Evolutionary conservation across 805 yeast species (phyloP).

Genomic region (Kuraishia ogatae): DNA sequence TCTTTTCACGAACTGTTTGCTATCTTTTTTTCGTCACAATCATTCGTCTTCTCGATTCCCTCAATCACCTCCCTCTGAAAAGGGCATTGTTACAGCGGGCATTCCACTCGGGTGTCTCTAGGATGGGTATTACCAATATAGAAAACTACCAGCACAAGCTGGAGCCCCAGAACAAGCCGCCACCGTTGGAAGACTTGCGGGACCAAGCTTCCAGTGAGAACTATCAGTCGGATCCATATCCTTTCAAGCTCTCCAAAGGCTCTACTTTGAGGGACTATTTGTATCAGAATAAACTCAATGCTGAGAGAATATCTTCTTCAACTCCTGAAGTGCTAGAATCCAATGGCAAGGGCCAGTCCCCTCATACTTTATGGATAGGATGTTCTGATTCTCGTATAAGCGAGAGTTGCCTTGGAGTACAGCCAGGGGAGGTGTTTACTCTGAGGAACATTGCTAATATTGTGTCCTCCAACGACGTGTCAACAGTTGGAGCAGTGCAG

Average conservation of each 20-base stretch:
- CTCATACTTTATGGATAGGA: slow-evolving; percentile 90
- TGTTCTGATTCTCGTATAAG: slow-evolving; percentile 90
- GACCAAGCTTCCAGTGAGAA: background rate
- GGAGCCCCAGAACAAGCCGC: background rate
- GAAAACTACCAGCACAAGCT: slow-evolving; percentile 1
- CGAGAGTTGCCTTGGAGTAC: slow-evolving; percentile 62
- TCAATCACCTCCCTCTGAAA: background rate
- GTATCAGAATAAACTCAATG: slow-evolving; percentile 35
- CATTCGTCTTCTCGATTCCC: background rate
- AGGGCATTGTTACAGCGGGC: background rate
- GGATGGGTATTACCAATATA: slow-evolving; percentile 1
- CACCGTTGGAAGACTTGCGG: background rate
- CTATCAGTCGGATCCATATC: slow-evolving; percentile 9
- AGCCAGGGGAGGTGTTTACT: slow-evolving; percentile 88
- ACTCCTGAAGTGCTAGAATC: slow-evolving; percentile 51
- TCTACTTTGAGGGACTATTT: slow-evolving; percentile 42
- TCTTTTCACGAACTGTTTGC: background rate
- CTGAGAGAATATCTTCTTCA: slow-evolving; percentile 35
- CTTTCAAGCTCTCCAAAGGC: slow-evolving; percentile 37
- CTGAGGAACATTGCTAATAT: slow-evolving; percentile 84
- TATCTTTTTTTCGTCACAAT: background rate
- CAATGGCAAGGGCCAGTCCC: slow-evolving; percentile 81
- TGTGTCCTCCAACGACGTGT: slow-evolving; percentile 60
- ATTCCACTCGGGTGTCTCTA: background rate
- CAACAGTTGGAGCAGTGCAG: slow-evolving; percentile 73